Evolutionary conservation across 352 stramenopile genomes (phyloP).

Genomic region (Blastocystis sp.): DNA sequence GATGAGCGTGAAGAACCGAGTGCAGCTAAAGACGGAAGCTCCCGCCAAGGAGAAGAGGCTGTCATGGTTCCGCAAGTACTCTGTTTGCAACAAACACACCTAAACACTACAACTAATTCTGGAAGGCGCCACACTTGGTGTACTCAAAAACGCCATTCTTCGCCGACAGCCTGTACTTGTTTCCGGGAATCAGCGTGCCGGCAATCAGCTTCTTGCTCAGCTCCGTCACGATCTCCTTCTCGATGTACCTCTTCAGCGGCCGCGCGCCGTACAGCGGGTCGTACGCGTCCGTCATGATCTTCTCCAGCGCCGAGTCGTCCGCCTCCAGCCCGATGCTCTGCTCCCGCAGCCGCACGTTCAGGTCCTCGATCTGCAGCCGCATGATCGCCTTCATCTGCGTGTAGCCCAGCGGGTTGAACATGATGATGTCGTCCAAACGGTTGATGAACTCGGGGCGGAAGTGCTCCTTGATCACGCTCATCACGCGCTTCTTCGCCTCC

Average conservation of each 20-base stretch:
- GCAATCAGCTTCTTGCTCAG: constrained; percentile 60
- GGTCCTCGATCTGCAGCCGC: constrained; percentile 81
- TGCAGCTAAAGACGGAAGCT: not conserved
- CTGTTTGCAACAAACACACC: not conserved
- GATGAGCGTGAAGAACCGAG: not conserved
- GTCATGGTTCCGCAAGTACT: not conserved
- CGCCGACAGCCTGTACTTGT: not conserved
- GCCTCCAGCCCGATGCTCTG: constrained; percentile 78
- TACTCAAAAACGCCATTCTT: constrained; percentile 49
- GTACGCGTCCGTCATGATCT: constrained; percentile 86
- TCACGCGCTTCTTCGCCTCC: constrained; percentile 78
- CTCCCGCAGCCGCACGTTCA: constrained; percentile 78
- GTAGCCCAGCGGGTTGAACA: constrained; percentile 87
- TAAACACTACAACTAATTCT: not conserved
- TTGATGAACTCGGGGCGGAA: constrained; percentile 92
- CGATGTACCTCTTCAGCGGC: constrained; percentile 90
- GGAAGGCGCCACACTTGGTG: not conserved
- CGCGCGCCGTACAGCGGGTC: constrained; percentile 88
- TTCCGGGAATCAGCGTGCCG: constrained; percentile 17
- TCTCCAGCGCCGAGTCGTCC: constrained; percentile 79
- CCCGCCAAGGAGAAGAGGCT: not conserved
- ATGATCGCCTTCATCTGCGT: constrained; percentile 86
- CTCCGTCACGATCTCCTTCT: constrained; percentile 87
- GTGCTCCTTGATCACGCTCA: constrained; percentile 80
- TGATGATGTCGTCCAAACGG: constrained; percentile 88